These are phyloP conservation scores for Bremia lactucae DNA, from an alignment of 352 stramenopile species.

Conservation along the genomic window DNA sequence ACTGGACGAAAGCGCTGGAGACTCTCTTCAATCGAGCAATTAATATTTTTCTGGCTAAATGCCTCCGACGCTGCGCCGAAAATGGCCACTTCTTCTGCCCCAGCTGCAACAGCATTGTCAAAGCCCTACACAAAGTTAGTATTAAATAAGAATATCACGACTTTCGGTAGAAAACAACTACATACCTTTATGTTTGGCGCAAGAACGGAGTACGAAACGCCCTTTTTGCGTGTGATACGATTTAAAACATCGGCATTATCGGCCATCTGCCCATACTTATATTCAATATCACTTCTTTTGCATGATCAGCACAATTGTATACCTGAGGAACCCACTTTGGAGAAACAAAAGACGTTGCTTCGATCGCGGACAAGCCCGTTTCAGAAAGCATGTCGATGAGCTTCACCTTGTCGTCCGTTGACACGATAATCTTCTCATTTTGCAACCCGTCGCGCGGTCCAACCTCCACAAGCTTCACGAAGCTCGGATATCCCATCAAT, in stretches of 20 bases:
- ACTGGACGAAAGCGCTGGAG: constrained; percentile 88
- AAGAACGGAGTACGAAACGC: constrained; percentile 86
- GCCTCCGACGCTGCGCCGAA: constrained; percentile 92
- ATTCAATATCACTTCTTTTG: neutral
- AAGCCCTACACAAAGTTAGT: constrained; percentile 50
- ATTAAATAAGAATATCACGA: neutral
- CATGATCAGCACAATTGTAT: neutral
- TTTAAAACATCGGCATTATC: constrained; percentile 87
- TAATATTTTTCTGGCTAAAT: constrained; percentile 96
- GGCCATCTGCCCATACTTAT: constrained; percentile 76
- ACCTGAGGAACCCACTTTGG: constrained; percentile 94
- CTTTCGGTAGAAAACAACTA: neutral
- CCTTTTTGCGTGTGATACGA: constrained; percentile 57
- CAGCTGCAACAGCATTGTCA: constrained; percentile 68
- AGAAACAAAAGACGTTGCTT: constrained; percentile 93
- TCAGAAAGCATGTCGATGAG: constrained; percentile 87
- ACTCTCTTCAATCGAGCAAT: constrained; percentile 93
- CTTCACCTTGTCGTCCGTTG: constrained; percentile 85
- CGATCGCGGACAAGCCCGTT: constrained; percentile 84
- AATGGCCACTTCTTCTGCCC: constrained; percentile 91
- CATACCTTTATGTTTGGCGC: constrained; percentile 88
- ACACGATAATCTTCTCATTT: constrained; percentile 87
- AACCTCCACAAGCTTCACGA: constrained; percentile 91
- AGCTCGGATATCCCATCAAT: constrained; percentile 37
- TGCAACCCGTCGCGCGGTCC: constrained; percentile 93